These are phyloP conservation scores for Mollisiaceae sp. DNA, from an alignment of 2,329 filamentous ascomycete species.

Conservation along the genomic window DNA sequence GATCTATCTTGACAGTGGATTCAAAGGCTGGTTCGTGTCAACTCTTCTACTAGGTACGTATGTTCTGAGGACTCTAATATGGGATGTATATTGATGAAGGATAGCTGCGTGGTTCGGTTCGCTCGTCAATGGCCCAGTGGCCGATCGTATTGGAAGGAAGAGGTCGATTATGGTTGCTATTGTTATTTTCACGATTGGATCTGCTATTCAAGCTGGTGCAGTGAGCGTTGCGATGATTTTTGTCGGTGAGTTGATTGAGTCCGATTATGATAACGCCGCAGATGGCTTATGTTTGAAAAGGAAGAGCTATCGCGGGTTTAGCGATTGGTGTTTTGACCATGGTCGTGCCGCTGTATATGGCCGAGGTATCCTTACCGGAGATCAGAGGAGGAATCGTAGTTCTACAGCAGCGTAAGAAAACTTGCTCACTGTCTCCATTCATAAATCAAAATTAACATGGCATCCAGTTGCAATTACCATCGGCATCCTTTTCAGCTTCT, in stretches of 20 bases:
- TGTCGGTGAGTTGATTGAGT: slow-evolving; percentile 36
- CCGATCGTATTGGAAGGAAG: slow-evolving; percentile 42
- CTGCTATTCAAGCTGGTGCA: slow-evolving; percentile 43
- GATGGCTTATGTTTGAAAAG: background rate
- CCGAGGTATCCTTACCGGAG: slow-evolving; percentile 40
- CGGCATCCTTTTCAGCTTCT: slow-evolving; percentile 41
- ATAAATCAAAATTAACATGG: background rate
- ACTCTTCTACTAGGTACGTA: slow-evolving; percentile 50
- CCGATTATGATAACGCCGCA: background rate
- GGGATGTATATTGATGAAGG: no score
- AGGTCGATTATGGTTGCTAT: slow-evolving; percentile 41
- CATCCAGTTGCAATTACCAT: slow-evolving; percentile 32
- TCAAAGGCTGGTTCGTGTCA: slow-evolving; percentile 60
- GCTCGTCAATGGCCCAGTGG: slow-evolving; percentile 47
- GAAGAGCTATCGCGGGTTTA: slow-evolving; percentile 54
- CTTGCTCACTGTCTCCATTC: background rate
- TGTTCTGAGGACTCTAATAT: no score
- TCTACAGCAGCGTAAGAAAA: slow-evolving; percentile 34
- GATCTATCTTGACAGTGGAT: slow-evolving; percentile 50
- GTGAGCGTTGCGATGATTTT: slow-evolving; percentile 50
- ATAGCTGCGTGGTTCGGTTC: slow-evolving; percentile 56
- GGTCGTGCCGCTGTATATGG: slow-evolving; percentile 52
- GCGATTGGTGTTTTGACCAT: slow-evolving; percentile 55
- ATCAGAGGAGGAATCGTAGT: slow-evolving; percentile 39
- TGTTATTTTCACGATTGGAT: slow-evolving; percentile 41